These are phyloP conservation scores for Solanum arcanum DNA, from an alignment of 257 asterid species.

Conservation along the genomic window DNA sequence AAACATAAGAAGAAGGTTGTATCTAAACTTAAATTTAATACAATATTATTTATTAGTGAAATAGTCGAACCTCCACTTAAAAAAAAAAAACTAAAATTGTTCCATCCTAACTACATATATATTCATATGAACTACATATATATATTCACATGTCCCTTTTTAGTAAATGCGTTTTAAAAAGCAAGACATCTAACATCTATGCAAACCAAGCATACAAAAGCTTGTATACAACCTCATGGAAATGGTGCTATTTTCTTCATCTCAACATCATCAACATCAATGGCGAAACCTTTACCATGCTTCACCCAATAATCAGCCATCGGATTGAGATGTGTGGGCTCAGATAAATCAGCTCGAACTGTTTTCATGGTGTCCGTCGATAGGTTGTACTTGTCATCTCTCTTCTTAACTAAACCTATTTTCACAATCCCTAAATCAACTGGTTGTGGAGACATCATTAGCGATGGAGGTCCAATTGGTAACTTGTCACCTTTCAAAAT, in stretches of 20 bases:
- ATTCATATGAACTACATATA: background rate
- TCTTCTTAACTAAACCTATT: slow-evolving; percentile 17
- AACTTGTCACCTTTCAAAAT: slow-evolving; percentile 41
- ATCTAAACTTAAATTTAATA: no score
- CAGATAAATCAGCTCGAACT: slow-evolving; percentile 27
- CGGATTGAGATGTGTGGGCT: slow-evolving; percentile 43
- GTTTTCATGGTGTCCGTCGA: slow-evolving; percentile 25
- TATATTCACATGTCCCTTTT: background rate
- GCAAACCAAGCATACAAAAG: background rate
- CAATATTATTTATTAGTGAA: no score
- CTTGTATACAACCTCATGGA: slow-evolving; percentile 13
- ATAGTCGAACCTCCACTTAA: no score
- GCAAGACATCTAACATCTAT: background rate
- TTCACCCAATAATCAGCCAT: slow-evolving; percentile 67
- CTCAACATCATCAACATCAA: slow-evolving; percentile 22
- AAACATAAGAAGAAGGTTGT: rapidly evolving
- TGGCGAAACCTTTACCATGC: slow-evolving; percentile 40
- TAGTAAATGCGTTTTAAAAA: background rate
- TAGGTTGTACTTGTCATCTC: slow-evolving; percentile 44
- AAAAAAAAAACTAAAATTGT: no score
- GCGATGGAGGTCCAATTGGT: slow-evolving; percentile 57
- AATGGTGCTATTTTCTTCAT: slow-evolving; percentile 37
- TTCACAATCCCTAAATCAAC: slow-evolving; percentile 27
- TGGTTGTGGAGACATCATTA: slow-evolving; percentile 74
- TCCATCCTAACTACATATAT: background rate